phyloP scores from a whole-genome alignment of 169 alveolate genomes.

The Plasmodium berghei region DNA sequence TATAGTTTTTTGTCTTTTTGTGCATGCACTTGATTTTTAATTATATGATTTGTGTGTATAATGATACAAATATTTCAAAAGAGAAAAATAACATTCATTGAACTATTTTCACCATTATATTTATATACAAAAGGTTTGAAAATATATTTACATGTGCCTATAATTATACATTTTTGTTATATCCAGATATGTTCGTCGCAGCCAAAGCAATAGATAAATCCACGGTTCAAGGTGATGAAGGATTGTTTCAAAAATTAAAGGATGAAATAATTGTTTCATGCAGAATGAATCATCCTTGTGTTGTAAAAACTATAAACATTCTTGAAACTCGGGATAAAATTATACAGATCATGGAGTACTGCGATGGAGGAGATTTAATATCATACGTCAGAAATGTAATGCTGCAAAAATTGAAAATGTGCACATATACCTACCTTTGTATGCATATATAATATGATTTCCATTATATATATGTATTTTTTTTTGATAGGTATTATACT shows the following conservation, averaged over 20 bases:
- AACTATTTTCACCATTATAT: background rate
- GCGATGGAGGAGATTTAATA: constrained; percentile 93
- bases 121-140: too few species aligned
- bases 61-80: too few species aligned
- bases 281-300: constrained; percentile 84
- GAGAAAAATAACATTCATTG: background rate
- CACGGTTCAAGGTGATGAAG: constrained; percentile 79
- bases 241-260: constrained; percentile 77
- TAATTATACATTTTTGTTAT: background rate
- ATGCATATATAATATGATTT: background rate
- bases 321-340: constrained; percentile 86
- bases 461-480: constrained; percentile 8
- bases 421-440: background rate
- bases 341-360: constrained; percentile 90
- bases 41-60: too few species aligned
- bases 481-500: constrained; percentile 38
- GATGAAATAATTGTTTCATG: constrained; percentile 85
- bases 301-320: constrained; percentile 84
- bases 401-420: background rate
- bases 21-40: background rate
- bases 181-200: constrained; percentile 69
- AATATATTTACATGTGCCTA: background rate
- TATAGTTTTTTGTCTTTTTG: background rate
- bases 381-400: constrained; percentile 89
- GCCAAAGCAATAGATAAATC: constrained; percentile 82